A percentile compares a stretch with the other conserved stretches of the same genome.
Conservation (phyloP, 2,329 filamentous ascomycete genomes). For the Fusarium sublunatum region DNA sequence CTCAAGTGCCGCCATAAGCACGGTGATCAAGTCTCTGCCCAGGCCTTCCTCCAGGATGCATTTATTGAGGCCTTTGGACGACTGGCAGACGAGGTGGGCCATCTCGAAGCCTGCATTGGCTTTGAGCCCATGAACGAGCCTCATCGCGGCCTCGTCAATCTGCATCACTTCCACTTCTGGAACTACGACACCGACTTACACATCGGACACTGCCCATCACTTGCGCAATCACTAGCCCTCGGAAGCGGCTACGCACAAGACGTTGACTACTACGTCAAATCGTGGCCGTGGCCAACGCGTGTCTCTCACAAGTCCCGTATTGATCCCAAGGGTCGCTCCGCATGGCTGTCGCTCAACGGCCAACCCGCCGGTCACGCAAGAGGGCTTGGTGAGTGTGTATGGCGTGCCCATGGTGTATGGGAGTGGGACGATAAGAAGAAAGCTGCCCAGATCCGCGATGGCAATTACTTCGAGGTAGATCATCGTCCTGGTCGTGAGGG, state of each 20-base stretch:
- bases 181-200: slow-evolving; percentile 58
- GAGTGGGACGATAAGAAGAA: slow-evolving; percentile 50
- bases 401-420: slow-evolving; percentile 55
- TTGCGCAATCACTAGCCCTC: slow-evolving; percentile 54
- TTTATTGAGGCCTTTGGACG: slow-evolving; percentile 52
- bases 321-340: slow-evolving; percentile 53
- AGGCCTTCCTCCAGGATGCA: slow-evolving; percentile 48
- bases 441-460: slow-evolving; percentile 42
- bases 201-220: slow-evolving; percentile 54
- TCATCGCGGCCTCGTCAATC: slow-evolving; percentile 55
- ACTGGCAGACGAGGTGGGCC: slow-evolving; percentile 49
- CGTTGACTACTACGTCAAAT: slow-evolving; percentile 55
- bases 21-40: slow-evolving; percentile 44
- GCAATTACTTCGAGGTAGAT: slow-evolving; percentile 54
- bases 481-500: slow-evolving; percentile 53
- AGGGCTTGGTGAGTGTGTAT: slow-evolving; percentile 53
- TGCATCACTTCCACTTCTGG: slow-evolving; percentile 54
- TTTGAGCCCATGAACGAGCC: slow-evolving; percentile 59
- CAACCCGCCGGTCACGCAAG: slow-evolving; percentile 13
- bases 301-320: slow-evolving; percentile 51
- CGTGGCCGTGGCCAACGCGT: slow-evolving; percentile 56
- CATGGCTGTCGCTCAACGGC: slow-evolving; percentile 46
- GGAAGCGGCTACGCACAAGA: slow-evolving; percentile 54
- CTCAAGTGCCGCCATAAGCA: slow-evolving; percentile 39
- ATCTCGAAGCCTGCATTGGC: slow-evolving; percentile 52